Conservation (phyloP, 1,139 yeast species). For the Hemisphaericaspora xylofermentans region DNA sequence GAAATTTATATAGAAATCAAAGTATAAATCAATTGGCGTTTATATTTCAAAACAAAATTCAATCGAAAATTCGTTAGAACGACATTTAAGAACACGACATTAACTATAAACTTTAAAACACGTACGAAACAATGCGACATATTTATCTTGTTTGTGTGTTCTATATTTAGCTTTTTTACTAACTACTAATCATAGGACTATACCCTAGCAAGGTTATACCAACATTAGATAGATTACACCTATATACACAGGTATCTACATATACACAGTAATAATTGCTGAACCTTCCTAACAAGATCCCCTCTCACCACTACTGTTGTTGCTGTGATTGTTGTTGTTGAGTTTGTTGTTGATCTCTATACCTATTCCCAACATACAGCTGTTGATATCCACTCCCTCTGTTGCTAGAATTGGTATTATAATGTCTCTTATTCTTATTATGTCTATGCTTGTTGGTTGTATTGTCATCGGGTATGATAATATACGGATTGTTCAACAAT, state of each 20-base stretch:
- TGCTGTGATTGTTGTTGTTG: not conserved
- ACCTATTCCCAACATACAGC: not conserved
- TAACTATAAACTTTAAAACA: too few species aligned
- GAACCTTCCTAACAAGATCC: too few species aligned
- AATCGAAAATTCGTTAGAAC: not conserved
- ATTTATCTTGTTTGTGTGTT: too few species aligned
- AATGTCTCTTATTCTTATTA: conserved; percentile 2
- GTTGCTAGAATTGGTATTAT: not conserved
- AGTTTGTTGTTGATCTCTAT: not conserved
- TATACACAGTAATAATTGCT: too few species aligned
- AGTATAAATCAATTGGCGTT: too few species aligned
- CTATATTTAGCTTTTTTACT: too few species aligned
- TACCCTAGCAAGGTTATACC: too few species aligned
- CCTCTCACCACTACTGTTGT: not conserved
- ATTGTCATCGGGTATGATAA: conserved; percentile 25
- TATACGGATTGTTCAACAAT: conserved; percentile 32
- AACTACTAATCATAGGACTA: too few species aligned
- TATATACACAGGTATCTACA: too few species aligned
- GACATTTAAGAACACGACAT: not conserved
- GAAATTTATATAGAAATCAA: not conserved
- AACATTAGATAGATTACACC: too few species aligned
- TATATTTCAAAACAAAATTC: not conserved
- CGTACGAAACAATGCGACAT: too few species aligned
- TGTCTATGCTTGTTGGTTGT: not conserved
- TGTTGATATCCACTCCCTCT: not conserved